Evolutionary conservation across 2,329 filamentous ascomycete species (phyloP), one percentile per base, ranked within the genome.

Genomic region (Neonectria hederae): DNA sequence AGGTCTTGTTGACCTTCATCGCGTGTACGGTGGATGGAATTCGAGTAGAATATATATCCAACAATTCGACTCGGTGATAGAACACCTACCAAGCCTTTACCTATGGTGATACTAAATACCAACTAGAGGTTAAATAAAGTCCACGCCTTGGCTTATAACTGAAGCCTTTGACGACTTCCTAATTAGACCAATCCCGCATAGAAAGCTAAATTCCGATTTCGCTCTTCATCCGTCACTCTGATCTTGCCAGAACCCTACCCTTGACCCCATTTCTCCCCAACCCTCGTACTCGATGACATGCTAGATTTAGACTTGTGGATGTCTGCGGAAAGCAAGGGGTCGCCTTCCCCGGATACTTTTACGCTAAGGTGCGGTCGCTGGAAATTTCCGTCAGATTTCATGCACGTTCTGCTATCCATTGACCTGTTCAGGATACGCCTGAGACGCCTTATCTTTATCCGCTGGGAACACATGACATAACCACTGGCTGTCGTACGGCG

Each of bases 21-120:
- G 51, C 9, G 13, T 59, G 5, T 35, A 63, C 4, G 55, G 59
- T 5, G 61, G 56, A 22, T 63, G 61, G 61, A 63, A 63, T 28
- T 10, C 51, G 43, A 14, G n/a, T n/a, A n/a, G n/a, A n/a, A n/a
- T n/a, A n/a, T n/a, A n/a, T n/a, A n/a, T n/a, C 35, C 35, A 11
- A 38, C 35, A 38, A 8, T n/a, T 17, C 13, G 17, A 11, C 17
- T 38, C 14, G 5, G 17, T 4, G 35, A 38, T 17, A 14, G 4
- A 17, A 17, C 6, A 8, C 35, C 1, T 38, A 38, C 5, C 2
- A 38, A n/a, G 5, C 35, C 17, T 5, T 38, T 38, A 7, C 2
- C 35, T 14, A 14, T 5, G 35, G 35, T 14, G 6, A 14, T 35
- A 1, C 11, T 10, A 5, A 38, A 38, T 6, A 6, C 35, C 13